These are phyloP conservation scores for Alisma plantagoaquatica DNA, from an alignment of 106 monocot genomes.

Conservation along the genomic window DNA sequence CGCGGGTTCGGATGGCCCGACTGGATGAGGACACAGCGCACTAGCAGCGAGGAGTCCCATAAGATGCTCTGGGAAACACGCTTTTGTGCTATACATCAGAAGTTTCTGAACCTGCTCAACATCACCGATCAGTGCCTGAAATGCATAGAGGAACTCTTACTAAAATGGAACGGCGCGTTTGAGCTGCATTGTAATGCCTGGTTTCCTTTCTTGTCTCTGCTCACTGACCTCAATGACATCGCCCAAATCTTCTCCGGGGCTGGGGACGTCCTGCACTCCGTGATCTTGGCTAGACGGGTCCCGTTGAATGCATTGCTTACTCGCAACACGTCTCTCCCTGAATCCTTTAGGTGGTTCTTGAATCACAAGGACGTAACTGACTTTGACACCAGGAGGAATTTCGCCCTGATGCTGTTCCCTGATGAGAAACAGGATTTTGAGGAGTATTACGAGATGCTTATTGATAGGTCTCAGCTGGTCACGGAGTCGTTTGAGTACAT, in stretches of 20 bases:
- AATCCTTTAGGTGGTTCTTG: constrained; percentile 45
- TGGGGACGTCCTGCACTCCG: constrained; percentile 22
- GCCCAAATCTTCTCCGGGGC: constrained; percentile 44
- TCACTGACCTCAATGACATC: constrained; percentile 36
- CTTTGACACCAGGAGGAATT: constrained; percentile 54
- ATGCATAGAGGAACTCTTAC: constrained; percentile 15
- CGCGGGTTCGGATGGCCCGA: too few relatives aligned
- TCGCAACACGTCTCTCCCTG: constrained; percentile 30
- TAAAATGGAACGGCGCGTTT: background rate
- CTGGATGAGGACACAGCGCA: background rate
- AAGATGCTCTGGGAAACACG: constrained; percentile 8
- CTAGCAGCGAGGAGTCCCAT: too few relatives aligned
- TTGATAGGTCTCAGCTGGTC: constrained; percentile 60
- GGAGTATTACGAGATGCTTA: constrained; percentile 80
- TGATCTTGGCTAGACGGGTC: constrained; percentile 23
- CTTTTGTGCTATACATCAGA: constrained; percentile 20
- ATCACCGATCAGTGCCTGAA: constrained; percentile 22
- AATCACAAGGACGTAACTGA: constrained; percentile 52
- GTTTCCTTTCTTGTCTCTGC: constrained; percentile 27
- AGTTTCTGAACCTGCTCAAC: constrained; percentile 29
- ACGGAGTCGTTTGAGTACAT: constrained; percentile 80
- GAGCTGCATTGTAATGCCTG: constrained; percentile 16
- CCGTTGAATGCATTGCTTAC: constrained; percentile 54
- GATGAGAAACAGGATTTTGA: constrained; percentile 53
- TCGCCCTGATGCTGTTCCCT: constrained; percentile 72